A percentile compares a stretch with the other conserved stretches of the same genome.
Conservation (phyloP, 2,329 filamentous ascomycete genomes). For the Neofusicoccum cordaticola region DNA sequence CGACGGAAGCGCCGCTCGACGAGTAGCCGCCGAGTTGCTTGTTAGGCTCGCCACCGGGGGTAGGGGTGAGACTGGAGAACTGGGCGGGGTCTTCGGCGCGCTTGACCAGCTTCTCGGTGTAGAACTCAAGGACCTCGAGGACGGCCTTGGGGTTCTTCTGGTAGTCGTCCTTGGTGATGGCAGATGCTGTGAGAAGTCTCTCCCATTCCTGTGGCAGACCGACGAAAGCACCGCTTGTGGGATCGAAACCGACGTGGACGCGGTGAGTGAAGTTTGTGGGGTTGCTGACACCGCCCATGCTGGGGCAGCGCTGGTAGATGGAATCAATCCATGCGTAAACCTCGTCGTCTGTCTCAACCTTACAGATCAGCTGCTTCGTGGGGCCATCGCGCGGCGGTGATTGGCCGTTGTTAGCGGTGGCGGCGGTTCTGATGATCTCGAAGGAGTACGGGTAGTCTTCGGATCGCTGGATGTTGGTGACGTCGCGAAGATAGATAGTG, state of each 20-base stretch:
- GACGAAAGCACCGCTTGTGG: slow-evolving; percentile 90
- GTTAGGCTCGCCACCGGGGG: slow-evolving; percentile 55
- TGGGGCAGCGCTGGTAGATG: slow-evolving; percentile 93
- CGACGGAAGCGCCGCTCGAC: slow-evolving; percentile 44
- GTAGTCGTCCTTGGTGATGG: slow-evolving; percentile 98
- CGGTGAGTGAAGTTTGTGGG: slow-evolving; percentile 97
- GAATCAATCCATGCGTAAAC: slow-evolving; percentile 99
- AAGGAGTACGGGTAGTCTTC: slow-evolving; percentile 91
- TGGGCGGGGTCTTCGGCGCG: slow-evolving; percentile 67
- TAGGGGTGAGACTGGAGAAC: slow-evolving; percentile 67
- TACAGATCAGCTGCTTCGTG: slow-evolving; percentile 82
- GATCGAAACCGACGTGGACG: slow-evolving; percentile 96
- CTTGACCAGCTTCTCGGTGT: slow-evolving; percentile 75
- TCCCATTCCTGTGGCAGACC: slow-evolving; percentile 96
- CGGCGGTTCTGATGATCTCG: slow-evolving; percentile 77
- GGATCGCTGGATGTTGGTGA: slow-evolving; percentile 85
- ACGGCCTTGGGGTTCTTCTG: slow-evolving; percentile 78
- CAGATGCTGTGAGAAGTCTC: slow-evolving; percentile 90
- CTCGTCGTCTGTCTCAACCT: slow-evolving; percentile 92
- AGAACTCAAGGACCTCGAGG: slow-evolving; percentile 80
- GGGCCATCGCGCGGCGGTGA: slow-evolving; percentile 77
- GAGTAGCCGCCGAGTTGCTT: slow-evolving; percentile 49
- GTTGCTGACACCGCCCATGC: slow-evolving; percentile 97
- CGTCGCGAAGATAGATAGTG: slow-evolving; percentile 79
- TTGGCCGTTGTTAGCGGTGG: slow-evolving; percentile 54